Base-by-base conservation (phyloP, 1,284 basidiomycete genomes). In the Termitomyces sp. region DNA sequence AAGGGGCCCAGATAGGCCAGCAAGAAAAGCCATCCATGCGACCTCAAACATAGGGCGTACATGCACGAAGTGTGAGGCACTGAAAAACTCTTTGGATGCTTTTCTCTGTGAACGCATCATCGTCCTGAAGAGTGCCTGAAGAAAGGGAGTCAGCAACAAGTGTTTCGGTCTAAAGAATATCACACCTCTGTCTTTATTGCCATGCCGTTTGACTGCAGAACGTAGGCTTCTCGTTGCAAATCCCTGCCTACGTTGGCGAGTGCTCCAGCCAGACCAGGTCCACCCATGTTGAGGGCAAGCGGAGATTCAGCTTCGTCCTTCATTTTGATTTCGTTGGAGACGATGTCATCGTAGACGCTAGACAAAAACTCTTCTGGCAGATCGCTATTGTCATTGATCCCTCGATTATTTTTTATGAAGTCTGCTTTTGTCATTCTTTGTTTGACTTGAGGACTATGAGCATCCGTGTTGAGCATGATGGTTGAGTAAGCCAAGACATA, bases 11-110 rank as follows among this genome's bases (percentile, higher is more conserved):
- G 94, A 97, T 33, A 97, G 76, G 5, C 93, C 94, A 6, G 95
- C 95, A 14, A 98, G 78, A 69, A 97, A 93, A 1, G 95, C 85
- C 73, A 97, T 97, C 95, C 95, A 98, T 11, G 93, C 93, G 16
- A 97, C 93, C 69, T 97, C 94, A 63, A 98, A 97, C 95, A 98
- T 98, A 37, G 94, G 94, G 31, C 85, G 81, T 54, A 97, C 94
- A 66, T 98, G 95, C 57, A 97, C 84, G 58, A 93, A 91, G 64
- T 97, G 91, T 0, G 93, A 96, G 0, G 95, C 95, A 60, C 90
- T 91, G 72, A 94, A 96, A 73, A 92, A 98, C 57, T 94, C 72
- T 65, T 81, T 84, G 1, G 85, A 83, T 18, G 85, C 80, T 62
- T 88, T 88, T 16, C 91, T 81, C 66, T 96, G 93, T 18, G 91